Percentiles rank a stretch among this genome's conserved stretches.
These are phyloP conservation scores for Peronospora belbahrii DNA, from an alignment of 352 stramenopile genomes.

Conservation along the genomic window DNA sequence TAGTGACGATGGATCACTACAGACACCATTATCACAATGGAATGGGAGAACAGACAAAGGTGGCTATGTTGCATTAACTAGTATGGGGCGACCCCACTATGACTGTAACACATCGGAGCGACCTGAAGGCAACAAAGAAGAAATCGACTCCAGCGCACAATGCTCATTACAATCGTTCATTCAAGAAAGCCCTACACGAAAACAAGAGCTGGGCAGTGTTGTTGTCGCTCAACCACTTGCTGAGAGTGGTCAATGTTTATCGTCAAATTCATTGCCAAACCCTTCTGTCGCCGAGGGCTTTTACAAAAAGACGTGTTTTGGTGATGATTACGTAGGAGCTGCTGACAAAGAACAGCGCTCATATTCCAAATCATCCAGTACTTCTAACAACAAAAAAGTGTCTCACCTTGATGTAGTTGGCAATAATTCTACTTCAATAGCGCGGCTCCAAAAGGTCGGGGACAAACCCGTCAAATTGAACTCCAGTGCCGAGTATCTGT, in stretches of 20 bases:
- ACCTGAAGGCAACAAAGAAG: constrained; percentile 6
- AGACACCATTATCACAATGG: no score
- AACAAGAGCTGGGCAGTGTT: neutral
- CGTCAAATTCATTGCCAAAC: neutral
- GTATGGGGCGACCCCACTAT: no score
- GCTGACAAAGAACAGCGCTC: constrained; percentile 8
- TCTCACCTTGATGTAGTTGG: neutral
- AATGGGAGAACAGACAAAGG: no score
- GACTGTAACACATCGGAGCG: no score
- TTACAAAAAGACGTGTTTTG: neutral
- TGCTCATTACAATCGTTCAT: neutral
- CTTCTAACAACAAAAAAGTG: neutral
- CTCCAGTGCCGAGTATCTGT: neutral
- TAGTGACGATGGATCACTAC: no score
- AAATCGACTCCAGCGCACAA: neutral
- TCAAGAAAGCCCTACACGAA: neutral
- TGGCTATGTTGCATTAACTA: no score
- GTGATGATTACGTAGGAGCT: neutral
- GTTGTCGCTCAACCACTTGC: neutral
- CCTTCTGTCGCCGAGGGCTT: neutral
- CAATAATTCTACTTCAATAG: neutral
- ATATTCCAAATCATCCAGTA: constrained; percentile 12
- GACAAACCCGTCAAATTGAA: neutral
- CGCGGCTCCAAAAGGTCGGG: neutral
- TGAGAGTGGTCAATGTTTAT: neutral